Percentiles rank a stretch among this genome's conserved stretches.
These are phyloP conservation scores for Boletus huronensis DNA, from an alignment of 768 basidiomycete genomes.

Conservation along the genomic window DNA sequence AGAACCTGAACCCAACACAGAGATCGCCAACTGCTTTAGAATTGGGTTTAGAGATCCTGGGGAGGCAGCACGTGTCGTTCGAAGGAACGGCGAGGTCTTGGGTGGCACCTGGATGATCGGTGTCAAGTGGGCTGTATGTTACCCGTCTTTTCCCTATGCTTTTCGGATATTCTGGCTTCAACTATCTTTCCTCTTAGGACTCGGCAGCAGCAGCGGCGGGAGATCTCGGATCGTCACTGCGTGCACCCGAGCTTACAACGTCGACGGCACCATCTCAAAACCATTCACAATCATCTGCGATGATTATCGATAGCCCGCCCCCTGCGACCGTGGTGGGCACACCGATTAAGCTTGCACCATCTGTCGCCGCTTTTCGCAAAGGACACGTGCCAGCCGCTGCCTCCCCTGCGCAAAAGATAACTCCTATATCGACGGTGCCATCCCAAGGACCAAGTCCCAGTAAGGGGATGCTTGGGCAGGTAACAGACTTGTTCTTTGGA, in stretches of 20 bases:
- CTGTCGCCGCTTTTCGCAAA: constrained; percentile 67
- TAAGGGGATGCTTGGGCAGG: constrained; percentile 67
- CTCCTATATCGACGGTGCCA: constrained; percentile 4
- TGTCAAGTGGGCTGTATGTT: constrained; percentile 78
- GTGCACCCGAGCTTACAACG: constrained; percentile 15
- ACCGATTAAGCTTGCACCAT: constrained; percentile 69
- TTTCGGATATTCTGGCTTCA: background rate
- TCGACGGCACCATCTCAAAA: constrained; percentile 8
- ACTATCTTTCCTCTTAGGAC: constrained; percentile 45
- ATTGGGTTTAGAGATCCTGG: constrained; percentile 70
- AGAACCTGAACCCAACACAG: constrained; percentile 61
- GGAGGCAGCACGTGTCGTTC: constrained; percentile 74
- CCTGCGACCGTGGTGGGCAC: constrained; percentile 54
- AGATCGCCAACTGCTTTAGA: constrained; percentile 77
- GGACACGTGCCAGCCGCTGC: constrained; percentile 28
- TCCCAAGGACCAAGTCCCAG: constrained; percentile 35
- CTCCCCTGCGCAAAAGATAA: constrained; percentile 24
- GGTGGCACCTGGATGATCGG: constrained; percentile 80
- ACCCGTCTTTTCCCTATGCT: background rate
- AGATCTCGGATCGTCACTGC: constrained; percentile 43
- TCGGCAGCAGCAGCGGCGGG: constrained; percentile 44
- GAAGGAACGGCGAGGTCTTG: constrained; percentile 80
- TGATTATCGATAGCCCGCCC: constrained; percentile 46
- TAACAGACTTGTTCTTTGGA: constrained; percentile 78
- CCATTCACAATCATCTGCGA: constrained; percentile 35